phyloP scores from a whole-genome alignment of 2,329 filamentous ascomycete genomes.

The Keithomyces neogunnii region DNA sequence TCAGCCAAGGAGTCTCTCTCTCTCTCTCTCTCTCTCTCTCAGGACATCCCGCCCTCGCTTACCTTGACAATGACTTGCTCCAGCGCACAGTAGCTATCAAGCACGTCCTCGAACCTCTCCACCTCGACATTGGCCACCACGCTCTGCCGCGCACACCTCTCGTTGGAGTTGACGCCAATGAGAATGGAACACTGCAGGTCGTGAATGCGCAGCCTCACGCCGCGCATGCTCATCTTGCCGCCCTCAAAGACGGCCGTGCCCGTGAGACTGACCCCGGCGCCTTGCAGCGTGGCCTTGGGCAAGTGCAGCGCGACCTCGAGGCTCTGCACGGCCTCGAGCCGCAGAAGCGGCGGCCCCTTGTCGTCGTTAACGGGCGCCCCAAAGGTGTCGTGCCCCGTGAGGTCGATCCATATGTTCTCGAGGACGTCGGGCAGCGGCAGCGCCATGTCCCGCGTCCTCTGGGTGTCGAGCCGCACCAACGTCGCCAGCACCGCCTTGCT shows the following conservation, averaged over 20 bases:
- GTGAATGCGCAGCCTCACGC: slow-evolving; percentile 37
- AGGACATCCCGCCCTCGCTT: slow-evolving; percentile 15
- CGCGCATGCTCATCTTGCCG: slow-evolving; percentile 16
- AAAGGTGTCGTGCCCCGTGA: slow-evolving; percentile 17
- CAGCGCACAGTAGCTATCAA: slow-evolving; percentile 44
- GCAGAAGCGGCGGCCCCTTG: slow-evolving; percentile 20
- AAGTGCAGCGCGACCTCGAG: slow-evolving; percentile 47
- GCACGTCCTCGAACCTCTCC: slow-evolving; percentile 37
- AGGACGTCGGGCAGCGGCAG: slow-evolving; percentile 20
- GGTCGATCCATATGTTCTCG: slow-evolving; percentile 22
- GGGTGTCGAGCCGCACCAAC: slow-evolving; percentile 24
- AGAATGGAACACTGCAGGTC: slow-evolving; percentile 56
- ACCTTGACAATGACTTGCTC: slow-evolving; percentile 57
- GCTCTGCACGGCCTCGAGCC: slow-evolving; percentile 27
- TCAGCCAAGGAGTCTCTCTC: background rate
- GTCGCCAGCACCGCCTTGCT: slow-evolving; percentile 54
- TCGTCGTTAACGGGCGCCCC: slow-evolving; percentile 4
- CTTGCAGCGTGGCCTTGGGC: slow-evolving; percentile 61
- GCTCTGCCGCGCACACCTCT: slow-evolving; percentile 58
- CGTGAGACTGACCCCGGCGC: slow-evolving; percentile 48
- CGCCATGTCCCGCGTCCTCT: background rate
- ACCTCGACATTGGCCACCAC: slow-evolving; percentile 56
- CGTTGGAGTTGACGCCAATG: slow-evolving; percentile 65
- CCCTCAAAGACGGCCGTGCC: slow-evolving; percentile 31
- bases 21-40: too few species aligned